A percentile compares a stretch with the other conserved stretches of the same genome.
Evolutionary conservation across 306 rosid genomes (phyloP).

Genomic region (Vicia villosa): DNA sequence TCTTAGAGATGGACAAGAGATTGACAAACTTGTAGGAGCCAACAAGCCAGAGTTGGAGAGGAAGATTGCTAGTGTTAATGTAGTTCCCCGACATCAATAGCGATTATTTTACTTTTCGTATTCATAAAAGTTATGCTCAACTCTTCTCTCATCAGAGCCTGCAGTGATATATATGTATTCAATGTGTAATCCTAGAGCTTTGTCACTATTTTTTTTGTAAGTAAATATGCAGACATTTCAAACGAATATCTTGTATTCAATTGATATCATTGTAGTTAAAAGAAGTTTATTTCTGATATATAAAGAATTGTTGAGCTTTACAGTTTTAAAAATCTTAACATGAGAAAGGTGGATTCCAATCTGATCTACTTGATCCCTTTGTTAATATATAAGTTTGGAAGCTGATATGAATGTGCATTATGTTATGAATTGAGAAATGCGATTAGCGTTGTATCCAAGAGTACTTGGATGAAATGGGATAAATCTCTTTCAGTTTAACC

Average conservation of each 20-base stretch:
- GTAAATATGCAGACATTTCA: slow-evolving; percentile 23
- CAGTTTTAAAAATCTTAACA: no score
- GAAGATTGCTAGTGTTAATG: background rate
- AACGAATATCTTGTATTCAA: slow-evolving; percentile 22
- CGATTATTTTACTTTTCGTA: slow-evolving; percentile 12
- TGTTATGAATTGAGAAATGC: background rate
- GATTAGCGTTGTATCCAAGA: no score
- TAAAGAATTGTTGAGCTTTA: background rate
- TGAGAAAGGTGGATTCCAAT: background rate
- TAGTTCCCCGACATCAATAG: background rate
- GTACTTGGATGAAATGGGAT: no score
- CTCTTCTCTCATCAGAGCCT: slow-evolving; percentile 11
- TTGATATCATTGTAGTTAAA: slow-evolving; percentile 26
- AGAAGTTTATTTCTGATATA: slow-evolving; percentile 29
- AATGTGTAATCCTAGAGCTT: slow-evolving; percentile 9
- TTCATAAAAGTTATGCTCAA: slow-evolving; percentile 3
- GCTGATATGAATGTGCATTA: background rate
- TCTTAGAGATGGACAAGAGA: slow-evolving; percentile 2
- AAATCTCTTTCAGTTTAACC: no score
- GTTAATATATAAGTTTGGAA: background rate
- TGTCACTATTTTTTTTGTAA: slow-evolving; percentile 27
- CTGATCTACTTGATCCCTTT: background rate
- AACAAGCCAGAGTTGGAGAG: background rate
- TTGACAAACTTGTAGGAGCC: slow-evolving; percentile 12
- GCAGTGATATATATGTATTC: background rate